phyloP scores from a whole-genome alignment of 768 basidiomycete species.

The Suillus sp. region DNA sequence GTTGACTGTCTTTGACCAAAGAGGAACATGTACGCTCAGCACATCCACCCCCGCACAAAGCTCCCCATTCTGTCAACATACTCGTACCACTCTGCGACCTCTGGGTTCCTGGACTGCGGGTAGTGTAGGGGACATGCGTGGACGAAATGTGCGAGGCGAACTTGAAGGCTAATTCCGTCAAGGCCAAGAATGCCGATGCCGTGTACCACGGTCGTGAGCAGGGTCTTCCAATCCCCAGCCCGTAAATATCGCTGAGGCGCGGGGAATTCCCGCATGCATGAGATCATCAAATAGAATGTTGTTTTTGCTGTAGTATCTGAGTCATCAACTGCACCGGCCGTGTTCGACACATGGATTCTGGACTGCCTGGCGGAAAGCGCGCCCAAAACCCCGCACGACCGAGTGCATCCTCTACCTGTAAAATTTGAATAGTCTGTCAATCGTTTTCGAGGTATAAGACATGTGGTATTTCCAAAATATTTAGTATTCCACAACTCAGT shows the following conservation, averaged over 20 bases:
- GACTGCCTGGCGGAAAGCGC: too few relatives aligned
- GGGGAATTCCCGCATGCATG: conserved; percentile 67
- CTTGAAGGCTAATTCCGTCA: too few relatives aligned
- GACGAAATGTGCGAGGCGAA: conserved; percentile 62
- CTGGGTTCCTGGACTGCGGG: conserved; percentile 53
- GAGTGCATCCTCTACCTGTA: too few relatives aligned
- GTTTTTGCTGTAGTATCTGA: conserved; percentile 87
- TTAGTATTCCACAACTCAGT: too few relatives aligned
- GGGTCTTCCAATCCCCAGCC: conserved; percentile 4
- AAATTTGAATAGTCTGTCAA: too few relatives aligned
- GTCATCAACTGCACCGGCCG: conserved; percentile 82
- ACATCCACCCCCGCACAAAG: conserved; percentile 76
- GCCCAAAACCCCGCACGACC: too few relatives aligned
- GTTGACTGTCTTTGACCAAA: conserved; percentile 68
- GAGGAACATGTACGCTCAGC: conserved; percentile 79
- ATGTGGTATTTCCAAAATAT: too few relatives aligned
- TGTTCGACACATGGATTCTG: conserved; percentile 71
- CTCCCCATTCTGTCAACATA: conserved; percentile 39
- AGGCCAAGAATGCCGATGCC: conserved; percentile 67
- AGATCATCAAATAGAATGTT: conserved; percentile 75
- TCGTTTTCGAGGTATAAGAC: too few relatives aligned
- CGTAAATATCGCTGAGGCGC: conserved; percentile 49
- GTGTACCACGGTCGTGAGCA: conserved; percentile 57
- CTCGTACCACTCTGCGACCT: conserved; percentile 51
- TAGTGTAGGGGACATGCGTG: conserved; percentile 84